Percentiles rank a stretch among this genome's conserved stretches.
These are phyloP conservation scores for Neohortaea acidophila DNA, from an alignment of 495 filamentous ascomycete species.

Conservation along the genomic window DNA sequence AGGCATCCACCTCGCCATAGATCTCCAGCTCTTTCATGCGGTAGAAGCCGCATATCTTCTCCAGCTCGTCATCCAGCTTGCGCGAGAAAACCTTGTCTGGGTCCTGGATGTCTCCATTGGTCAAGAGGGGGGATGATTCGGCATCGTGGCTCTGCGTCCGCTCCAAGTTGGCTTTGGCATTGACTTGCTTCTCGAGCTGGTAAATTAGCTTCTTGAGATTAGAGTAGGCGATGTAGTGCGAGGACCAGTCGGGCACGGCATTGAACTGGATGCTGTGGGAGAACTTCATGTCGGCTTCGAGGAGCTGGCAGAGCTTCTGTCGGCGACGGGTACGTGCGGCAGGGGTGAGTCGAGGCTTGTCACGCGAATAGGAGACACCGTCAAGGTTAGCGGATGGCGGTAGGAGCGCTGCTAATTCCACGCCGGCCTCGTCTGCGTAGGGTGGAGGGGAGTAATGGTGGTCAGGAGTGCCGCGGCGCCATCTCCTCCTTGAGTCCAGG, in stretches of 20 bases:
- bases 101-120: constrained; percentile 38
- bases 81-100: constrained; percentile 64
- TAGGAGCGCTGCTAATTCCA: no score
- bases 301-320: constrained; percentile 28
- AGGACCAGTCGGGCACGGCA: constrained; percentile 96
- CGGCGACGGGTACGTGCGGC: constrained; percentile 14
- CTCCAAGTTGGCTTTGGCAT: constrained; percentile 16
- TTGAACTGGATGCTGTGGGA: constrained; percentile 99
- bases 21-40: constrained; percentile 74
- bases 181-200: constrained; percentile 66
- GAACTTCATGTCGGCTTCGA: constrained; percentile 90
- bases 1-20: constrained; percentile 58
- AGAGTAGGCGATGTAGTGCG: constrained; percentile 91
- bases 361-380: no score
- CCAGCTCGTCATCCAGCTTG: constrained; percentile 74
- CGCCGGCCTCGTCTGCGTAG: no score
- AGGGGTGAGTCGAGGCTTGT: no score
- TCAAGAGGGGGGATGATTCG: constrained; percentile 71
- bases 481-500: no score
- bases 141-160: constrained; percentile 43
- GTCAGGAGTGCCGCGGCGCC: no score
- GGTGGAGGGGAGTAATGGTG: no score
- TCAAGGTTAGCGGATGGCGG: no score
- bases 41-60: constrained; percentile 88
- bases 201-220: constrained; percentile 96